Conservation (phyloP, 768 basidiomycete genomes). For the Ramaria rubella region DNA sequence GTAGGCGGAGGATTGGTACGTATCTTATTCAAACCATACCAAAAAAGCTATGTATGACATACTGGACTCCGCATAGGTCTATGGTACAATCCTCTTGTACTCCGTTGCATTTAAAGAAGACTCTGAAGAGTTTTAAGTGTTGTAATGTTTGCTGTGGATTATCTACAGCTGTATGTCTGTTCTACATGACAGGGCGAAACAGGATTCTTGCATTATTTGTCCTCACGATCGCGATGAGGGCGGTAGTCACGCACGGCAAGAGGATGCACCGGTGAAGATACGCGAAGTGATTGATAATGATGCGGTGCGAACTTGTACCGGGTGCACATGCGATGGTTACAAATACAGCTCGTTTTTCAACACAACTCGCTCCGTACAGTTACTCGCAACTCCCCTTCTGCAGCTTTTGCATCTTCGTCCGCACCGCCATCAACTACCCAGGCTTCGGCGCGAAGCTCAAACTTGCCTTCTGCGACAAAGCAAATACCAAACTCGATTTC, state of each 20-base stretch:
- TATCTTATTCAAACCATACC: background rate
- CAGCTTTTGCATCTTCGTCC: background rate
- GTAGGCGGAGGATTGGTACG: constrained; percentile 77
- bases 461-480: constrained; percentile 67
- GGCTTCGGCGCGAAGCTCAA: constrained; percentile 39
- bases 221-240: background rate
- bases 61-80: constrained; percentile 53
- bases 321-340: too few species aligned
- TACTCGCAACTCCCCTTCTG: constrained; percentile 12
- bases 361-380: constrained; percentile 3
- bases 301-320: too few species aligned
- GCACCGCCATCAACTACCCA: constrained; percentile 19
- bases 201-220: background rate
- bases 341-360: too few species aligned
- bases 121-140: constrained; percentile 62
- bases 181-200: background rate
- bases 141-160: constrained; percentile 34
- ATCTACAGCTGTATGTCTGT: background rate
- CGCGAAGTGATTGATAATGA: too few species aligned
- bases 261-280: too few species aligned
- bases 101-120: constrained; percentile 77
- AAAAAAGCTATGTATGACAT: constrained; percentile 4
- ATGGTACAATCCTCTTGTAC: constrained; percentile 87
- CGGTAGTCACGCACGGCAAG: background rate
- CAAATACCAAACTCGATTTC: constrained; percentile 54